Conservation (phyloP, 1,284 basidiomycete genomes). For the Cryptococcus maquisensis region DNA sequence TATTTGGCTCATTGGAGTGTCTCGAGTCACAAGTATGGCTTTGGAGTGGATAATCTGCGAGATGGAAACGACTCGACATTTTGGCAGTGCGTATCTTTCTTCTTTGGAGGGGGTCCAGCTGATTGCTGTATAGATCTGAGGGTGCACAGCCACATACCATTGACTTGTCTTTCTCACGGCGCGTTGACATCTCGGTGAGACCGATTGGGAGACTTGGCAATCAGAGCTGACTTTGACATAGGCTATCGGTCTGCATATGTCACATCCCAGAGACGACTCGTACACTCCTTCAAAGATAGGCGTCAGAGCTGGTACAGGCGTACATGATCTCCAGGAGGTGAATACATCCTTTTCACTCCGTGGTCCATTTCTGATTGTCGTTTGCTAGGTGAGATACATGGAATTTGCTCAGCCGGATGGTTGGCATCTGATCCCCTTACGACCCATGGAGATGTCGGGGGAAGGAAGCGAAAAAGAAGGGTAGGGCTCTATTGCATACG, state of each 20-base stretch:
- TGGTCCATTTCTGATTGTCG: background rate
- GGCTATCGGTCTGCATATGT: conserved; percentile 89
- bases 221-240: conserved; percentile 41
- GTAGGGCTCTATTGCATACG: conserved; percentile 49
- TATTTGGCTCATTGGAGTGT: conserved; percentile 90
- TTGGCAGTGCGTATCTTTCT: conserved; percentile 79
- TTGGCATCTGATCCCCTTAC: conserved; percentile 88
- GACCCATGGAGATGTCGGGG: conserved; percentile 67
- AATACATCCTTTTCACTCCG: conserved; percentile 12
- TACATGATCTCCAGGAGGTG: conserved; percentile 83
- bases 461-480: conserved; percentile 58
- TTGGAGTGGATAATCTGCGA: conserved; percentile 84
- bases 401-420: conserved; percentile 87
- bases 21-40: conserved; percentile 93
- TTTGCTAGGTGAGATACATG: conserved; percentile 61
- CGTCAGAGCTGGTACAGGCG: conserved; percentile 85
- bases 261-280: conserved; percentile 85
- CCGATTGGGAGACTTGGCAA: background rate
- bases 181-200: conserved; percentile 79
- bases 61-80: conserved; percentile 88
- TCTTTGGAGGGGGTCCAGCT: too few relatives aligned
- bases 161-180: conserved; percentile 86
- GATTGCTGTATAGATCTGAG: conserved; percentile 67
- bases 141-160: conserved; percentile 96
- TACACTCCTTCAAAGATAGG: conserved; percentile 91